These are phyloP conservation scores for Echeveria elegans DNA, from an alignment of 164 flowering plant genomes.

Conservation along the genomic window DNA sequence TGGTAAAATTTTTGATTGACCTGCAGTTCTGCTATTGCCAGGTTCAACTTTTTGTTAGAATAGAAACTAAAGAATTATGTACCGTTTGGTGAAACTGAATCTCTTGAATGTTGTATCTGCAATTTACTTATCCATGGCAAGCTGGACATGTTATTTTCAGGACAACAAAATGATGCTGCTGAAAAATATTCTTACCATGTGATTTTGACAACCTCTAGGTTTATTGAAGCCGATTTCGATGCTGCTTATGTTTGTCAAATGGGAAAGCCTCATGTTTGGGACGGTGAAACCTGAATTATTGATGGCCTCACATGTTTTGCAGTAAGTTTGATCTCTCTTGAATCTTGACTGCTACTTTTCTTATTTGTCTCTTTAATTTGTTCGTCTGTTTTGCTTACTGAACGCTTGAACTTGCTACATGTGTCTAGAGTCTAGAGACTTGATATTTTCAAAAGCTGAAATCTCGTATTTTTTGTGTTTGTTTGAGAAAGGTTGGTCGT, in stretches of 20 bases:
- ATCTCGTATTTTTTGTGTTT: too few species aligned
- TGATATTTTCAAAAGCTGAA: too few species aligned
- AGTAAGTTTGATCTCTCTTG: constrained; percentile 37
- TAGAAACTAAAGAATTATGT: too few species aligned
- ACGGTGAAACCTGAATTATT: constrained; percentile 96
- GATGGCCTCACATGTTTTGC: constrained; percentile 91
- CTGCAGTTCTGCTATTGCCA: too few species aligned
- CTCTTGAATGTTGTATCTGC: not conserved
- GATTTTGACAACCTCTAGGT: constrained; percentile 47
- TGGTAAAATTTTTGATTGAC: too few species aligned
- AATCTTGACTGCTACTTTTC: too few species aligned
- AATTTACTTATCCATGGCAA: not conserved
- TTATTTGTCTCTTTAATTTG: too few species aligned
- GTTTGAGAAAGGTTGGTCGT: too few species aligned
- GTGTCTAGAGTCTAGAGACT: too few species aligned
- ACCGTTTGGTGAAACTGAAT: not conserved
- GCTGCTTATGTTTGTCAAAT: constrained; percentile 70
- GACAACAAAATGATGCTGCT: not conserved
- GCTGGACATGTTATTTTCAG: not conserved
- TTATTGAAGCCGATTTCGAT: constrained; percentile 93
- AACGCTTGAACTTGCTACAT: too few species aligned
- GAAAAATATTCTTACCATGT: not conserved
- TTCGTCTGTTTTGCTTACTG: too few species aligned
- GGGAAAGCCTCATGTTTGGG: constrained; percentile 92
- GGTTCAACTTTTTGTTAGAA: not conserved